Base-by-base conservation (phyloP, 495 filamentous ascomycete genomes). In the Penicillium egyptiacum region DNA sequence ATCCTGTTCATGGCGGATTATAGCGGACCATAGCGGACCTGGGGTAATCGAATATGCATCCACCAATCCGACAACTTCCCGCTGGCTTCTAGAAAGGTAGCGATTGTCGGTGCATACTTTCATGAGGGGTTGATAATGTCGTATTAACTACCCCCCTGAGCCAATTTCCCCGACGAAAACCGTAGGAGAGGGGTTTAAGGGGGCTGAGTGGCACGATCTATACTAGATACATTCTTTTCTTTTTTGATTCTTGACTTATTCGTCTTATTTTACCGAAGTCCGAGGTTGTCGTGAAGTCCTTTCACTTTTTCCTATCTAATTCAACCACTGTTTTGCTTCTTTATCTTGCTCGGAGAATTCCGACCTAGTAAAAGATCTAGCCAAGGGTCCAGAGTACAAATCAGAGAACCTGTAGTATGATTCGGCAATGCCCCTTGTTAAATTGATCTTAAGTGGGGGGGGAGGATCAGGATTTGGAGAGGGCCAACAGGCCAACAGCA, bases 1-100 rank as follows among this genome's bases (percentile, higher is more conserved):
- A 64, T 60, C 63, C 63, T 59, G 60, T 62, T 58, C 42, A 42
- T 40, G 42, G 57, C 53, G 39, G 17, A 20, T 19, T 22, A 10
- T 22, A 12, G 19, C 17, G 39, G 39, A 41, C 53, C 45, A 42
- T 39, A 28, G 58, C 55, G 57, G 66, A 67, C 64, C 66, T 69
- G 66, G 66, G 66, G 66, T 69, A 69, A 69, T 52, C 30, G 31
- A 43, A 64, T 49, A 33, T 20, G 53, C 60, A 55, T 66, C 61
- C 53, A 61, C 63, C 65, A 69, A 69, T 69, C 63, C 47, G 9
- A 48, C 55, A n/a, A 33, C 17, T 17, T 54, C 41, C 22, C 33
- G 40, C 11, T 25, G 58, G 57, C 66, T 69, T 69, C 66, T 69
- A 69, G 66, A 69, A 69, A 61, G 46, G 58, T 50, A 61, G 52